These are phyloP conservation scores for Chlorophyllum brunneum DNA, from an alignment of 768 basidiomycete species.

Conservation along the genomic window DNA sequence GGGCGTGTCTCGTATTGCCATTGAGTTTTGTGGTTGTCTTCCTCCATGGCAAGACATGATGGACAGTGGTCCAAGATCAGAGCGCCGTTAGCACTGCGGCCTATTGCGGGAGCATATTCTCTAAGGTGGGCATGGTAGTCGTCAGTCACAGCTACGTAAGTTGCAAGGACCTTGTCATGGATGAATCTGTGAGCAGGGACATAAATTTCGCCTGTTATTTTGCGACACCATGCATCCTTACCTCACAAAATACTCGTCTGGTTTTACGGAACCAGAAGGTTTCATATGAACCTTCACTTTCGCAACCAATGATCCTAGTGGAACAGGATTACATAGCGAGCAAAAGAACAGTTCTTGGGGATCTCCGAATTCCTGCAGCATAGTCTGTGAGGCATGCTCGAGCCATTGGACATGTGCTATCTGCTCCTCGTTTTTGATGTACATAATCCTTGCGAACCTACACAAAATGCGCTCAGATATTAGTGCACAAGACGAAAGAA, in stretches of 20 bases:
- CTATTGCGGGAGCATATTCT: constrained; percentile 15
- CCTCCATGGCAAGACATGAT: constrained; percentile 35
- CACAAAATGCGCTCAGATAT: background rate
- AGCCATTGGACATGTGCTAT: constrained; percentile 71
- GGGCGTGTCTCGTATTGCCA: constrained; percentile 14
- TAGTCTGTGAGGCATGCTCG: constrained; percentile 60
- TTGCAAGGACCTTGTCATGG: constrained; percentile 41
- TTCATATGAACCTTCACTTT: constrained; percentile 44
- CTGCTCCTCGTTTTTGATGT: constrained; percentile 39
- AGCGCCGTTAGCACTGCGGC: background rate
- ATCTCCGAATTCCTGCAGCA: constrained; percentile 57
- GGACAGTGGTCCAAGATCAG: constrained; percentile 51
- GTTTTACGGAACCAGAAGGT: constrained; percentile 4
- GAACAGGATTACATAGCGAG: constrained; percentile 45
- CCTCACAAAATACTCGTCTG: constrained; percentile 16
- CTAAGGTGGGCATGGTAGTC: constrained; percentile 19
- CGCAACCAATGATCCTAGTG: constrained; percentile 37
- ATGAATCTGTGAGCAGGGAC: constrained; percentile 34
- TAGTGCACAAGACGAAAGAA: background rate
- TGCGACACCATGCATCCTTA: background rate
- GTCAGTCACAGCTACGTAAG: constrained; percentile 40
- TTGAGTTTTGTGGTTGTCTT: constrained; percentile 16
- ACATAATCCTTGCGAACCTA: constrained; percentile 70
- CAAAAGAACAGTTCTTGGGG: constrained; percentile 65
- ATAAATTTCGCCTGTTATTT: background rate